Conservation (phyloP, 1,284 basidiomycete species). For the Rhodotorula sp. region DNA sequence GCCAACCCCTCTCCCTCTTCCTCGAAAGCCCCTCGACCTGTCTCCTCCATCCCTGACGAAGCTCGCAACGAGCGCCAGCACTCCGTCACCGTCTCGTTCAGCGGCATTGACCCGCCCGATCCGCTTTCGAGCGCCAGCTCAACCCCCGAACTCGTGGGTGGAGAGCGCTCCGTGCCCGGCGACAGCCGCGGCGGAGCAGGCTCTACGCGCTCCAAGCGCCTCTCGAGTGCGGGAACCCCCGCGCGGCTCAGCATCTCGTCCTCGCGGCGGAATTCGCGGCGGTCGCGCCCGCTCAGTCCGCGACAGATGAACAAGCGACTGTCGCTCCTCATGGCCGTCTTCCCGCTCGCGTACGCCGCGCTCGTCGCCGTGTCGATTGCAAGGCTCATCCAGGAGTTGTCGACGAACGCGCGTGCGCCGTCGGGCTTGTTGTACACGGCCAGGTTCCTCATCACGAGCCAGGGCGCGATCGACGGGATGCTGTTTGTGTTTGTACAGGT, state of each 20-base stretch:
- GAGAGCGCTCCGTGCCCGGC: too few relatives aligned
- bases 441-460: conserved; percentile 4
- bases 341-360: conserved; percentile 28
- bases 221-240: not conserved
- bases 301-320: conserved; percentile 32
- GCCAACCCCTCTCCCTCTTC: not conserved
- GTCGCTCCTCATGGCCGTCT: conserved; percentile 26
- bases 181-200: too few relatives aligned
- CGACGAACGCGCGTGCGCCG: not conserved
- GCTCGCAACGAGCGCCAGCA: not conserved
- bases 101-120: not conserved
- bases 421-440: not conserved
- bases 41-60: not conserved
- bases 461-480: conserved; percentile 13
- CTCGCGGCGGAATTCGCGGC: too few relatives aligned
- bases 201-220: not conserved
- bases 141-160: not conserved
- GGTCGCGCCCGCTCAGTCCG: conserved; percentile 10
- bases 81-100: conserved; percentile 2
- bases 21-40: not conserved
- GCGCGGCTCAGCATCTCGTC: not conserved
- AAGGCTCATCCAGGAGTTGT: conserved; percentile 15
- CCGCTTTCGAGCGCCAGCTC: not conserved
- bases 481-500: conserved; percentile 1
- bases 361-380: conserved; percentile 35